Evolutionary conservation across 306 rosid genomes (phyloP).

Genomic region (Prinsepia uniflora): DNA sequence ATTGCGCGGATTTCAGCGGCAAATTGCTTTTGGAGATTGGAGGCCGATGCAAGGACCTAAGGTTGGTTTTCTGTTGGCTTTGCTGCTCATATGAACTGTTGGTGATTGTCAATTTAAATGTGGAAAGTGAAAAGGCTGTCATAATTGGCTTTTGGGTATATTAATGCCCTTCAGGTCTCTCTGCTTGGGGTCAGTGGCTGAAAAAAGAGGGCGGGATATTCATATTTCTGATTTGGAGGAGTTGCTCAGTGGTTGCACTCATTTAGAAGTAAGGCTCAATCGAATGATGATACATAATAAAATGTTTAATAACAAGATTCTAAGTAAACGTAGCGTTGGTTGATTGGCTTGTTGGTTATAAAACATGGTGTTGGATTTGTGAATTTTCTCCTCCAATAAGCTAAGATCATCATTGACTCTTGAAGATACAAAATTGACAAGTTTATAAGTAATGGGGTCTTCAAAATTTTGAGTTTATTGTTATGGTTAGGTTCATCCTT

Average conservation of each 20-base stretch:
- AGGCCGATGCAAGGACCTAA: constrained; percentile 59
- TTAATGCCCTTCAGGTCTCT: constrained; percentile 60
- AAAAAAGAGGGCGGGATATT: constrained; percentile 70
- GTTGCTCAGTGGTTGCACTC: constrained; percentile 75
- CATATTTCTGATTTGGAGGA: constrained; percentile 81
- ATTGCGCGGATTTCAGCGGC: constrained; percentile 81
- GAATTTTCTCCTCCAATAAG: background rate
- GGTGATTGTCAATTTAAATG: background rate
- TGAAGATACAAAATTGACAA: background rate
- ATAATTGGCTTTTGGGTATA: constrained; percentile 36
- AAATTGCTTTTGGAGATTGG: constrained; percentile 80
- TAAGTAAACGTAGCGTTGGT: background rate
- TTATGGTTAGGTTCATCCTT: background rate
- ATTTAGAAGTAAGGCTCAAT: constrained; percentile 73
- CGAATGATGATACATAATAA: constrained; percentile 1
- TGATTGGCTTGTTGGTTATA: background rate
- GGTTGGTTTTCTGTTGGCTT: constrained; percentile 33
- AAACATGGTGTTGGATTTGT: background rate
- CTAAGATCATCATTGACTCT: background rate
- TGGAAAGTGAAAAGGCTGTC: constrained; percentile 13
- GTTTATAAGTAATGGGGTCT: background rate
- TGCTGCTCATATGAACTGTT: background rate
- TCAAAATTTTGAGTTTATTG: background rate
- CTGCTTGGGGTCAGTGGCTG: constrained; percentile 85
- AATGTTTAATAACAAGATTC: background rate